Base-by-base conservation (phyloP, 2,329 filamentous ascomycete genomes). In the Trichoderma oligosporum region DNA sequence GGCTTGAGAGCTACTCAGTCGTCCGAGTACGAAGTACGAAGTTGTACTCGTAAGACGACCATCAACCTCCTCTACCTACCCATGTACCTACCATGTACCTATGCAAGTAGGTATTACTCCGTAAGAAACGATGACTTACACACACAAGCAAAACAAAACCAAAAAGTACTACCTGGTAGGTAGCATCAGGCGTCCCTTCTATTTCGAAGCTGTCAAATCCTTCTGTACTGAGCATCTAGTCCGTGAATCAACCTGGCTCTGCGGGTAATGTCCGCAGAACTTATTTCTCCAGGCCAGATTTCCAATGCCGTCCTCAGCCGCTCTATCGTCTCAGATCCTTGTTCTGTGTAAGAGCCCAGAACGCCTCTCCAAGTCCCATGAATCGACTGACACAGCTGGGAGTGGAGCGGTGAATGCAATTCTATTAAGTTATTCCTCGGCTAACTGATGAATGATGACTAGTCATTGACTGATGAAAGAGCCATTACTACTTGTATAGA, bases 341-440 rank as follows among this genome's bases (percentile, higher is more conserved):
- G 51, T 35, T 38, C 51, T 12, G 44, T 46, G 51, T 29, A 36
- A 54, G 51, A 54, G 51, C 41, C 51, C 51, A 54, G 51, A 54
- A 54, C 41, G 29, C 20, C 39, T 45, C 39, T 7, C 22, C 4
- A 27, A 54, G 51, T 35, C 51, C 18, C 20, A 35, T 35, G 39
- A 27, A 33, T 38, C 20, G 14, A 44, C 38, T 42, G 36, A 52
- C 39, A 45, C 39, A 36, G 31, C 16, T 35, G 51, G 29, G 51
- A 36, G 51, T 54, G 51, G 51, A 54, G 51, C 51, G 51, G 51
- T 46, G 51, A 54, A 54, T 46, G 51, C 51, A 38, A 20, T 45
- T 31, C 29, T 24, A 31, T 36, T 20, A 35, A 31, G 51, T 39
- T 41, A 44, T 45, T 41, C 29, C 25, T 54, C 41, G 51, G 51